phyloP scores from a whole-genome alignment of 345 rosid species.

The Eucalyptus dawsonii region DNA sequence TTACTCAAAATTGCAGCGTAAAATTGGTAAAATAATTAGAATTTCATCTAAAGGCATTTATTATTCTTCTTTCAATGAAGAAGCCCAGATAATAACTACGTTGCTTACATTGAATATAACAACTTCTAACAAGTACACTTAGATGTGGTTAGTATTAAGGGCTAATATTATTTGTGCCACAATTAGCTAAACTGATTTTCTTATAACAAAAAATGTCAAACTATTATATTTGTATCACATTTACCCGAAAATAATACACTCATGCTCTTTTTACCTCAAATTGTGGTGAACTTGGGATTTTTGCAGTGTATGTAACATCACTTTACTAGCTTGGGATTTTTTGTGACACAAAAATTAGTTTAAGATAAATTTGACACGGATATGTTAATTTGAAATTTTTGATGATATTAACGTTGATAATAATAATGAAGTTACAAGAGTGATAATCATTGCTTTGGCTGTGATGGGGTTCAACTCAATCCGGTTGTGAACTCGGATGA shows the following conservation, averaged over 20 bases:
- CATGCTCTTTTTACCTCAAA: too few species aligned
- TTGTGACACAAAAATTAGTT: too few species aligned
- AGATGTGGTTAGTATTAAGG: neutral
- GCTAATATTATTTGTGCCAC: too few species aligned
- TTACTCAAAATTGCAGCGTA: neutral
- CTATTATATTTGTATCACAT: too few species aligned
- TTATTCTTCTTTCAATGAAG: neutral
- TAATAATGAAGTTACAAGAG: neutral
- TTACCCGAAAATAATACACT: too few species aligned
- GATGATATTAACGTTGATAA: fast-evolving
- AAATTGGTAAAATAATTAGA: neutral
- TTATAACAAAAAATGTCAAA: too few species aligned
- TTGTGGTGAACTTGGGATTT: too few species aligned
- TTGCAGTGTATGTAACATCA: too few species aligned
- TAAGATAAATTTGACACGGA: fast-evolving
- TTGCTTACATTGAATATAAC: neutral
- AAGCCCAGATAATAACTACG: neutral
- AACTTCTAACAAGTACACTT: neutral
- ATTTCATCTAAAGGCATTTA: too few species aligned
- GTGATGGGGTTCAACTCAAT: neutral
- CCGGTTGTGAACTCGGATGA: neutral
- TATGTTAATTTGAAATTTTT: too few species aligned
- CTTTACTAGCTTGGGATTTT: too few species aligned
- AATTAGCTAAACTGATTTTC: too few species aligned
- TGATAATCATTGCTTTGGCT: neutral